phyloP scores from a whole-genome alignment of 1,284 basidiomycete species.

The Cryptococcus depauperatus region DNA sequence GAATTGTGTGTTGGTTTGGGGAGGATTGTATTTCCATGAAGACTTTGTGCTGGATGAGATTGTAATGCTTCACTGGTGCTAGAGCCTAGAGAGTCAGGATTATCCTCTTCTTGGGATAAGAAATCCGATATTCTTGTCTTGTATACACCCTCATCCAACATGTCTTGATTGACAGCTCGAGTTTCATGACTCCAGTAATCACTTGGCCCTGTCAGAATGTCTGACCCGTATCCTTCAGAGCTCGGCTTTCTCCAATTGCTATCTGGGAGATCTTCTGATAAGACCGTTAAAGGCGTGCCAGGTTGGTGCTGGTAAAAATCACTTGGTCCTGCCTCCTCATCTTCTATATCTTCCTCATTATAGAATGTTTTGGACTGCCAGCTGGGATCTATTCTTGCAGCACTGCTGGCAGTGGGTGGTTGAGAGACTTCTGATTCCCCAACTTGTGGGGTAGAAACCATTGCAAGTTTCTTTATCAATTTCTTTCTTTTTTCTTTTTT shows the following conservation, averaged over 20 bases:
- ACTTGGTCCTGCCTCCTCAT: slow-evolving; percentile 15
- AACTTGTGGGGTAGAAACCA: too few species aligned
- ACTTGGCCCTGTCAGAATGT: slow-evolving; percentile 17
- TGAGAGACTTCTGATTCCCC: too few species aligned
- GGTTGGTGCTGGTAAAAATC: slow-evolving; percentile 12
- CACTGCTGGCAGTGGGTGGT: too few species aligned
- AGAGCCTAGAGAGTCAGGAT: not conserved
- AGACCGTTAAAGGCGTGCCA: not conserved
- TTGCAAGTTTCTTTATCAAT: too few species aligned
- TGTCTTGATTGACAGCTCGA: not conserved
- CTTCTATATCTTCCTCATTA: slow-evolving; percentile 4
- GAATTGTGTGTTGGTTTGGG: too few species aligned
- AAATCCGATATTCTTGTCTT: slow-evolving; percentile 9
- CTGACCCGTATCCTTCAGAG: slow-evolving; percentile 3
- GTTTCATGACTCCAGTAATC: slow-evolving; percentile 16
- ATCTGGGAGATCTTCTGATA: slow-evolving; percentile 6
- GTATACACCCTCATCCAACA: slow-evolving; percentile 12
- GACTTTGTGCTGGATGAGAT: not conserved
- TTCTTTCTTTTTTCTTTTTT: too few species aligned
- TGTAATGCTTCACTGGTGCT: not conserved
- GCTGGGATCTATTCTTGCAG: too few species aligned
- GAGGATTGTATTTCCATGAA: not conserved
- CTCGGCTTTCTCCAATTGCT: slow-evolving; percentile 7
- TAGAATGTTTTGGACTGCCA: too few species aligned
- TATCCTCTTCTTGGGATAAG: slow-evolving; percentile 1